Conservation (phyloP, 768 basidiomycete species). For the Basidioascus undulatus region DNA sequence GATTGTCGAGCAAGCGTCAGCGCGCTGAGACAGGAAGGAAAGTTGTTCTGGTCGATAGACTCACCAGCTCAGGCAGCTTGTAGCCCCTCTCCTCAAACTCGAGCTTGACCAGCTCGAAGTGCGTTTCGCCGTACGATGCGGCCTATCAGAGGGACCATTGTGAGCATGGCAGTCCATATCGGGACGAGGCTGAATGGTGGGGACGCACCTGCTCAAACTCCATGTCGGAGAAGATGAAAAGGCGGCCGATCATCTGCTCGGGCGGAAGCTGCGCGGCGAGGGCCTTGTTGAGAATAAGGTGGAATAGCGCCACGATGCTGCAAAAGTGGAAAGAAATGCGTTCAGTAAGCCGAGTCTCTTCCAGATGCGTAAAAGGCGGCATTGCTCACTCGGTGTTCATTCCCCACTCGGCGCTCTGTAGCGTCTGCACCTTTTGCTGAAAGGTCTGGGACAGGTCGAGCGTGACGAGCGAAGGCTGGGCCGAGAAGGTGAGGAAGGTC, state of each 20-base stretch:
- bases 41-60: too few species aligned
- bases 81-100: constrained; percentile 40
- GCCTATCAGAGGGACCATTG: neutral
- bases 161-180: neutral
- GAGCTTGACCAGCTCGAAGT: constrained; percentile 30
- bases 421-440: constrained; percentile 19
- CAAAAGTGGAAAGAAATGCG: too few species aligned
- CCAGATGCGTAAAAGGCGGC: too few species aligned
- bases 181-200: too few species aligned
- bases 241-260: constrained; percentile 49
- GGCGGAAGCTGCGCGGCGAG: constrained; percentile 29
- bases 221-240: constrained; percentile 60
- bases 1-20: too few species aligned
- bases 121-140: constrained; percentile 28
- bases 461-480: constrained; percentile 25
- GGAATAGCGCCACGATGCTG: constrained; percentile 37
- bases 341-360: too few species aligned
- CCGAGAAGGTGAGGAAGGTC: constrained; percentile 45
- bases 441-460: constrained; percentile 20
- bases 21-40: too few species aligned
- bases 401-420: constrained; percentile 24
- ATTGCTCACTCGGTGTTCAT: constrained; percentile 42
- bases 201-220: constrained; percentile 32
- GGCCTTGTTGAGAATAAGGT: constrained; percentile 38
- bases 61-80: constrained; percentile 43